phyloP scores from a whole-genome alignment of 345 rosid species.

The Linum trigynum region DNA sequence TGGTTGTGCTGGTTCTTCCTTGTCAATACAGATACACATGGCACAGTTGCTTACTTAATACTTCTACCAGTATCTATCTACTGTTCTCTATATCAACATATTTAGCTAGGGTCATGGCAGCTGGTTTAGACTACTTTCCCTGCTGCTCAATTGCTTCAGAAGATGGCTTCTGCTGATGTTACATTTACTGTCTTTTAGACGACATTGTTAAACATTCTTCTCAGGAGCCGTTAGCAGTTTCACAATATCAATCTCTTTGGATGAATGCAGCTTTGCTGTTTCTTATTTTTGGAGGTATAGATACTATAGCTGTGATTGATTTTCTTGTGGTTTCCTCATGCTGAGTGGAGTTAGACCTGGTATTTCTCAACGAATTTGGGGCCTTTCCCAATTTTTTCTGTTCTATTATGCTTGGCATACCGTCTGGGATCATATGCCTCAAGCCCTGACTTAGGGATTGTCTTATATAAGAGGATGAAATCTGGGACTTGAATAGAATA shows the following conservation, averaged over 20 bases:
- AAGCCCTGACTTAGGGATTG: neutral
- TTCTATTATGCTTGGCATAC: too few species aligned
- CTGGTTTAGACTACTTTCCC: neutral
- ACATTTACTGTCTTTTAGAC: neutral
- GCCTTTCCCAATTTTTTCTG: neutral
- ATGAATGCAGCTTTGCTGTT: neutral
- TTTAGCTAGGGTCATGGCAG: neutral
- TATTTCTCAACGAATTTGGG: neutral
- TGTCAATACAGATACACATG: neutral
- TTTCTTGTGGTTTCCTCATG: neutral
- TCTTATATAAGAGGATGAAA: neutral
- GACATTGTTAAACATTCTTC: neutral
- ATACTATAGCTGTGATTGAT: neutral
- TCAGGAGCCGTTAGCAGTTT: neutral
- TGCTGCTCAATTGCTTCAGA: neutral
- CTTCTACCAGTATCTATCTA: neutral
- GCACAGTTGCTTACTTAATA: neutral
- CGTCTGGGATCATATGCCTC: too few species aligned
- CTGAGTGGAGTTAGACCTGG: neutral
- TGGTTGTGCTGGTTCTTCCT: neutral
- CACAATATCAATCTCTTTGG: neutral
- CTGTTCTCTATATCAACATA: neutral
- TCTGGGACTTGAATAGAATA: neutral
- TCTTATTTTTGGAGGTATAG: too few species aligned
- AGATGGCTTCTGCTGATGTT: neutral